Evolutionary conservation across 2,329 filamentous ascomycete genomes (phyloP), one percentile per base, ranked within the genome.

Genomic region (Alternaria postmessia): DNA sequence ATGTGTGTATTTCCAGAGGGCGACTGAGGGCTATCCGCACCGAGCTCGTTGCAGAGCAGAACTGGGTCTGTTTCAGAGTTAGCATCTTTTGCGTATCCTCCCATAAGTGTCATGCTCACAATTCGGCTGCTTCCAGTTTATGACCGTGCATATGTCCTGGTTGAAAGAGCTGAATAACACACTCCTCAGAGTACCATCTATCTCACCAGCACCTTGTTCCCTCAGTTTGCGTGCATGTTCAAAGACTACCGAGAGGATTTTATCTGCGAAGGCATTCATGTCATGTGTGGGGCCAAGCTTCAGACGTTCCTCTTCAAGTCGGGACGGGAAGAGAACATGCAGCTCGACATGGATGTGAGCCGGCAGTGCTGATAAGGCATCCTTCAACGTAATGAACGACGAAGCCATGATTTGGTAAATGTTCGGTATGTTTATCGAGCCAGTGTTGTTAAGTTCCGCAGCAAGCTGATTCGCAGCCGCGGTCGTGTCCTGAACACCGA

Each of bases 111-210:
- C 42, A 28, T 22, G 80, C 86, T 80, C 76, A 89, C 88, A 99
- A 75, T 98, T 99, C 3, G 95, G 95, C 78, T 99, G 95, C 79
- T 99, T 99, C 95, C 95, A 99, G 80, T 99, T 99, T 70, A 99
- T 81, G 5, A 94, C 94, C 16, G 92, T 96, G 80, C 95, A 99
- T 20, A 98, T 87, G 65, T 90, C 91, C 12, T 92, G 85, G 75
- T 96, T 97, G 79, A 94, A 97, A 22, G 93, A 96, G 71, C 92
- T 96, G 77, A 99, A 97, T 11, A 97, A 92, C 53, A 99, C 90
- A 12, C 92, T 96, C 41, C 94, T 86, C 68, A 95, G 89, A 16
- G 89, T 87, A 55, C 92, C 89, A 8, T 92, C 75, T 44, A 75
- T 71, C 48, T 77, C 88, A 6, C 75, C 75, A 9, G 69, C 68